Evolutionary conservation across 352 stramenopile species (phyloP), one percentile per base, ranked within the genome.

Genomic region (Phytophthora melonis): DNA sequence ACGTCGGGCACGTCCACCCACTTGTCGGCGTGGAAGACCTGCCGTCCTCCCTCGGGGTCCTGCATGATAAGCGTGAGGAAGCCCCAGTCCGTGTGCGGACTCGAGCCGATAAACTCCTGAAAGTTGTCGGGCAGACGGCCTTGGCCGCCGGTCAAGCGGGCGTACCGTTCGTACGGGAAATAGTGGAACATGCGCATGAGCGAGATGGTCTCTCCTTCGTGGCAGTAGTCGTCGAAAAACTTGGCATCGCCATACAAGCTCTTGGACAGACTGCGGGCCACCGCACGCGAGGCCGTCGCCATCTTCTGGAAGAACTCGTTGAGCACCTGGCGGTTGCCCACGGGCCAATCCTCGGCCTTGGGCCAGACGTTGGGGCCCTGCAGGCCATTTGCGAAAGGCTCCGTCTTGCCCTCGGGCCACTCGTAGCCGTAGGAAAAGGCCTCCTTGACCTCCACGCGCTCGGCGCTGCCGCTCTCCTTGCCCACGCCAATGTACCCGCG

Each of bases 121-220:
- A 89, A 87, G 36, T 83, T 82, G 1, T 80, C 69, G 6, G 83
- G 81, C 45, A 78, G 19, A 45, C 25, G 27, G 6, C 57, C 58
- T 8, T 68, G 50, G 5, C 68, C 72, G n/a, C 58, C 58, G 5
- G 72, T 81, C 34, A 79, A 75, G 10, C 75, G 39, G 1, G 80
- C 80, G 68, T 86, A 91, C 30, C 72, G 75, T 25, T 79, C 77
- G 78, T 94, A 94, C 49, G 88, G 88, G 64, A 95, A 95, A 72
- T 95, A 95, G 74, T 95, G 88, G 72, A 93, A 95, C 56, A 90
- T 78, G 45, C 88, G 86, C 86, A 93, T 92, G 80, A 95, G 91
- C 34, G 88, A 95, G 69, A 95, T 95, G 32, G 86, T 93, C 72
- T 93, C 85, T 14, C 83, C 88, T 27, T 89, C 49, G 9, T 83